Evolutionary conservation across 768 basidiomycete species (phyloP), one percentile per base, ranked within the genome.

Genomic region (Crepidotus variabilis): DNA sequence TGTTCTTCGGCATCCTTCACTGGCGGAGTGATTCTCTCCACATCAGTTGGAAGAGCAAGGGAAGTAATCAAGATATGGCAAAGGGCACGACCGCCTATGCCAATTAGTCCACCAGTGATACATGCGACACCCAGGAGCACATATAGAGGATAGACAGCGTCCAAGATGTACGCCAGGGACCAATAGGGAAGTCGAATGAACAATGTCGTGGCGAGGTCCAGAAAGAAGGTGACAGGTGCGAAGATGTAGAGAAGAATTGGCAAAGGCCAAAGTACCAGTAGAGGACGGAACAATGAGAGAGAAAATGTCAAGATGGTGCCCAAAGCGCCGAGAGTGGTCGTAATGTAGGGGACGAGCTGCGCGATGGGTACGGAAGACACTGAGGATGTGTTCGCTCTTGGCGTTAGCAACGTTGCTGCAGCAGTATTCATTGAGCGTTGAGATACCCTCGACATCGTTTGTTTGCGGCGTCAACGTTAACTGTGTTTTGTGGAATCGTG

Each of bases 51-150:
- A 18, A 20, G 43, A 23, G 35, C 18, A 22, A 58, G 51, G 10
- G 52, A 45, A 13, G 58, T 51, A 18, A 65, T 52, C 8, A 67
- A 11, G 2, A 59, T 14, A 6, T 51, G n/a, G 14, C 59, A 62
- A 9, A 67, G 21, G 22, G 57, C 7, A 21, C 70, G 64, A 2
- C 67, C 84, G 11, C 70, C 57, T 0, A 76, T 49, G 2, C 84
- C 84, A 0, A 85, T 46, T 18, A 75, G 16, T 9, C 67, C 69
- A 6, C 84, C 84, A 8, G 73, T 72, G 50, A 86, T 78, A 58
- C 80, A 83, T 1, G 84, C 83, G 0, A 81, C 76, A 1, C 81
- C 81, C 36, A 72, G 75, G 57, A 85, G 78, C 13, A 84, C 75
- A 59, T 85, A 86, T 33, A 84, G 51, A 0, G 84, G 84, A 48